Base-by-base conservation (phyloP, 2,329 filamentous ascomycete genomes). In the Colletotrichum agaves region DNA sequence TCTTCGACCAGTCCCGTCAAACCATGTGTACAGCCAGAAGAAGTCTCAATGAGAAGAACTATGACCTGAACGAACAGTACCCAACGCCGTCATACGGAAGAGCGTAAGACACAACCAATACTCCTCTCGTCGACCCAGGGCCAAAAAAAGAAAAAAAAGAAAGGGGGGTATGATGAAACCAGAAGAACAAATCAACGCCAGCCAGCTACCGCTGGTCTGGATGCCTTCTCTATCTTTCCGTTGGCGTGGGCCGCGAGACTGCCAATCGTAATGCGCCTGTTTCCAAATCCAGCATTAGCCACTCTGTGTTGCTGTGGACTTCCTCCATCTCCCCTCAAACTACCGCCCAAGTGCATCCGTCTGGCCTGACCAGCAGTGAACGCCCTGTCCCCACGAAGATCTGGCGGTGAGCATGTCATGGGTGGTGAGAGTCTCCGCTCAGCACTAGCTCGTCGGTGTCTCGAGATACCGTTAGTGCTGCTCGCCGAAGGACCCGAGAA, bases 351-450 rank as follows among this genome's bases (percentile, higher is more conserved):
- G 71, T 87, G 85, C 86, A 89, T 88, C 50, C 87, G 81, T 59
- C 87, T 77, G 21, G 86, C 87, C 73, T 89, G 86, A 2, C 85
- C 85, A 1, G 83, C 78, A 11, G 85, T 88, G 69, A 88, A 80
- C 3, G 77, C 75, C 67, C 78, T 77, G 23, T 80, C 77, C 17
- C n/a, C 65, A 4, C 69, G 65, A 11, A 72, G 72, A 21, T 84
- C 81, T 2, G 80, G 77, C 2, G 86, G 82, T 39, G 84, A 85
- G 75, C 84, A 88, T 37, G 79, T 75, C 72, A 88, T 81, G 13
- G 87, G 86, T 12, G 86, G 85, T 68, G 84, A 86, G 58, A 82
- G 79, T 39, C 84, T 80, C 53, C 84, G 79, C 75, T 87, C 85
- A 2, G 80, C 74, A 67, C 84, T 86, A 67, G 80, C 81, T 43